Evolutionary conservation across 2,329 filamentous ascomycete species (phyloP).

Genomic region (Nigrospora osmanthi): DNA sequence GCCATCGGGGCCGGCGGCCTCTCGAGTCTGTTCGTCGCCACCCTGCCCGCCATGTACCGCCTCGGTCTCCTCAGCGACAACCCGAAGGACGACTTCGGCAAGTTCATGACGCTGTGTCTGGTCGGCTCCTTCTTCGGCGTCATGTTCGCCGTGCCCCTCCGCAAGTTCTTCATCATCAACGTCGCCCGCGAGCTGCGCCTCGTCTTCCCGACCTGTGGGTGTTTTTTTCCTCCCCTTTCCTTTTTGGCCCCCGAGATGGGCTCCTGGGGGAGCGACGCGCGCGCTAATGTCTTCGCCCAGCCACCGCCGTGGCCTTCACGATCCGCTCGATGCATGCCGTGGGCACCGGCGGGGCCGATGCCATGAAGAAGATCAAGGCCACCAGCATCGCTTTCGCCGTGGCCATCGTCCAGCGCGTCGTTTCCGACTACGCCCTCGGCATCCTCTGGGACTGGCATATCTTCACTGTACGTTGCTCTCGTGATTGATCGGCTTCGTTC

Average conservation of each 20-base stretch:
- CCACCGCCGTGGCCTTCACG: conserved; percentile 50
- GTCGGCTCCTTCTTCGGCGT: conserved; percentile 58
- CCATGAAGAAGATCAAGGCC: conserved; percentile 47
- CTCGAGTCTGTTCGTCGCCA: conserved; percentile 45
- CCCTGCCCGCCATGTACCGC: conserved; percentile 48
- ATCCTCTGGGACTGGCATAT: conserved; percentile 51
- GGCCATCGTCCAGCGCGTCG: conserved; percentile 42
- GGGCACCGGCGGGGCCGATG: conserved; percentile 37
- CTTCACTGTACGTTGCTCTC: conserved; percentile 23
- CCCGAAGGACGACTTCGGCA: conserved; percentile 44
- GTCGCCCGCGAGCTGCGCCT: conserved; percentile 51
- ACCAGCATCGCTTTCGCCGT: conserved; percentile 38
- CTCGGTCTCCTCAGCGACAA: conserved; percentile 35
- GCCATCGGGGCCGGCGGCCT: conserved; percentile 48
- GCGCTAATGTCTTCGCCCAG: background rate
- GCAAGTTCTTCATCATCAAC: conserved; percentile 63
- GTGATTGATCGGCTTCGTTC: no score
- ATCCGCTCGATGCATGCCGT: conserved; percentile 52
- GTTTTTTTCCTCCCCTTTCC: background rate
- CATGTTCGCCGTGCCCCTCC: conserved; percentile 54
- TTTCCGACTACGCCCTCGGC: conserved; percentile 48
- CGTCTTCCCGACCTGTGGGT: conserved; percentile 42
- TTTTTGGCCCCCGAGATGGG: no score
- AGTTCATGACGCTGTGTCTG: conserved; percentile 52
- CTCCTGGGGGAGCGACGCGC: no score